A percentile compares a stretch with the other conserved stretches of the same genome.
phyloP scores from a whole-genome alignment of 2,329 filamentous ascomycete species.

The Furcasterigmium furcatum region DNA sequence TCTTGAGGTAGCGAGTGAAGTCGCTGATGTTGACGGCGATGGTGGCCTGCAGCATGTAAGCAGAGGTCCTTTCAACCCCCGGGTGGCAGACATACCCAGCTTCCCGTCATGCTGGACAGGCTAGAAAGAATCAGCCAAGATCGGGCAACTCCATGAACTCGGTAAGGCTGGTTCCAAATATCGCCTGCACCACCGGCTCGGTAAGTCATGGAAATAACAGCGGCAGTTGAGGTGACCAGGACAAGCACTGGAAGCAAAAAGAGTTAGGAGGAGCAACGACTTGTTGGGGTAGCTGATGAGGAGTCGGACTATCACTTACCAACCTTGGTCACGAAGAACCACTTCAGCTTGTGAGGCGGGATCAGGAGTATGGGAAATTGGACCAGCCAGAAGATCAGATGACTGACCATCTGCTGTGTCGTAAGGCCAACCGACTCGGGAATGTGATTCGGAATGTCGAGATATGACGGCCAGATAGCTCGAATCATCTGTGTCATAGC shows the following conservation, averaged over 20 bases:
- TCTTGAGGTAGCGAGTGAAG: conserved; percentile 15
- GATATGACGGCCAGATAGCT: conserved; percentile 36
- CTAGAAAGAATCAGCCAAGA: conserved; percentile 4
- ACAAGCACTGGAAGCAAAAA: conserved; percentile 42
- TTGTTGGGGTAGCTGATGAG: too few relatives aligned
- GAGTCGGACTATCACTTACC: conserved; percentile 35
- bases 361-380: conserved; percentile 53
- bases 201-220: conserved; percentile 13
- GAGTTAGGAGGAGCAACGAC: too few relatives aligned
- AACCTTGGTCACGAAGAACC: conserved; percentile 34
- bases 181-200: conserved; percentile 7
- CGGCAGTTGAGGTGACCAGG: conserved; percentile 3
- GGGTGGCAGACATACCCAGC: neutral
- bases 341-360: conserved; percentile 48
- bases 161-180: conserved; percentile 10
- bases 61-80: neutral
- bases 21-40: conserved; percentile 10
- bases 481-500: conserved; percentile 26
- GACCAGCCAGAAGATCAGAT: conserved; percentile 53
- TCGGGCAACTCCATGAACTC: too few relatives aligned
- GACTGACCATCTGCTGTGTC: conserved; percentile 46
- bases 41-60: conserved; percentile 1
- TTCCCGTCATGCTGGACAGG: conserved; percentile 3
- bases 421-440: conserved; percentile 30
- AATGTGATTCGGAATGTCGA: conserved; percentile 35